Conservation (phyloP, 2,329 filamentous ascomycete species). For the Nannizziopsis arthrosporioides region DNA sequence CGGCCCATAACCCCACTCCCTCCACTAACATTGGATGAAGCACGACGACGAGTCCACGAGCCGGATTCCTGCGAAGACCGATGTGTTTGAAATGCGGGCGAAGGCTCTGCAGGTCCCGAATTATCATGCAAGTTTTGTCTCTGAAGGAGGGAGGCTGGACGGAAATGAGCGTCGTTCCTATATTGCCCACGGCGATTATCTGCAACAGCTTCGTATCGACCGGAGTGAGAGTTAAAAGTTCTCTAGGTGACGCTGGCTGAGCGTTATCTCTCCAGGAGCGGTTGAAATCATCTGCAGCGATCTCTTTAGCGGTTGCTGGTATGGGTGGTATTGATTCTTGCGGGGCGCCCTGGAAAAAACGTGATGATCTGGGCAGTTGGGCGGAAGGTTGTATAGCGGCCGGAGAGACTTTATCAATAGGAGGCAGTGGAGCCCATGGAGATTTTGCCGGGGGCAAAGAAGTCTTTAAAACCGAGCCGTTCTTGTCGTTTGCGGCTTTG, state of each 20-base stretch:
- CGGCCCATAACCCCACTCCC: slow-evolving; percentile 61
- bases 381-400: slow-evolving; percentile 47
- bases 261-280: slow-evolving; percentile 61
- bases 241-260: slow-evolving; percentile 50
- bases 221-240: slow-evolving; percentile 89
- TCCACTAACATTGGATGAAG: slow-evolving; percentile 84
- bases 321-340: slow-evolving; percentile 45
- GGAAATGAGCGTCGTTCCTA: slow-evolving; percentile 54
- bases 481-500: slow-evolving; percentile 44
- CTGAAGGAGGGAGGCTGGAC: slow-evolving; percentile 69
- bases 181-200: slow-evolving; percentile 60
- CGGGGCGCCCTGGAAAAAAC: slow-evolving; percentile 45
- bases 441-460: slow-evolving; percentile 61
- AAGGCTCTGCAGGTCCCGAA: slow-evolving; percentile 63
- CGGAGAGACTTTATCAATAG: slow-evolving; percentile 69
- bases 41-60: slow-evolving; percentile 62
- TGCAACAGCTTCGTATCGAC: slow-evolving; percentile 76
- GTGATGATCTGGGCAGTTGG: slow-evolving; percentile 34
- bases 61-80: slow-evolving; percentile 53
- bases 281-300: slow-evolving; percentile 87
- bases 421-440: slow-evolving; percentile 79
- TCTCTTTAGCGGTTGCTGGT: slow-evolving; percentile 57
- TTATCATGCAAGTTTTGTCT: slow-evolving; percentile 53
- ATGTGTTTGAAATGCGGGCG: slow-evolving; percentile 71
- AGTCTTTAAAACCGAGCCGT: slow-evolving; percentile 36